phyloP scores from a whole-genome alignment of 495 filamentous ascomycete species.

The Penicillium waksmanii region DNA sequence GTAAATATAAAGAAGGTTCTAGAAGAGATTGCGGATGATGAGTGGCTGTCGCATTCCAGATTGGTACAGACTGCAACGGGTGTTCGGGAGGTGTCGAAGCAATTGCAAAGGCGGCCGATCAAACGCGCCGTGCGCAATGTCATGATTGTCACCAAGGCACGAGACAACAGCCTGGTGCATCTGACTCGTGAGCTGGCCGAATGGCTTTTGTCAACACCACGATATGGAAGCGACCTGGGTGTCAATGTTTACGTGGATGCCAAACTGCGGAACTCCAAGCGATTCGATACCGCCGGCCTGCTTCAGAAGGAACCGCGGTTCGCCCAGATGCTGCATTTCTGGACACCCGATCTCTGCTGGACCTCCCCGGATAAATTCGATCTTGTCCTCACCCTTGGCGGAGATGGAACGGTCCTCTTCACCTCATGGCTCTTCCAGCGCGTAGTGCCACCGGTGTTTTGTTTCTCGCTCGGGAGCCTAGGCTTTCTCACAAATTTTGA shows the following conservation, averaged over 20 bases:
- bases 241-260: slow-evolving; percentile 95
- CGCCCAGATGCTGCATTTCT: slow-evolving; percentile 81
- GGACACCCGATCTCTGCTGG: slow-evolving; percentile 94
- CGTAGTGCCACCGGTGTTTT: slow-evolving; percentile 86
- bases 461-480: slow-evolving; percentile 84
- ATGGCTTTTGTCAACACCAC: slow-evolving; percentile 83
- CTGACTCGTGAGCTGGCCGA: slow-evolving; percentile 83
- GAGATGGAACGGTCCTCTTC: slow-evolving; percentile 90
- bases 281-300: slow-evolving; percentile 79
- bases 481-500: slow-evolving; percentile 95
- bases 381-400: slow-evolving; percentile 87
- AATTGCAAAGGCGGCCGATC: slow-evolving; percentile 86
- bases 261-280: slow-evolving; percentile 81
- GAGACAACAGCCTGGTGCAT: slow-evolving; percentile 84
- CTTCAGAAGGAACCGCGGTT: slow-evolving; percentile 71
- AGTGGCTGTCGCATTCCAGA: slow-evolving; percentile 87
- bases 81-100: slow-evolving; percentile 92
- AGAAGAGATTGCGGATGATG: slow-evolving; percentile 88
- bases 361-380: slow-evolving; percentile 88
- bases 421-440: slow-evolving; percentile 95
- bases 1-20: slow-evolving; percentile 94
- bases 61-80: slow-evolving; percentile 93
- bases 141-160: slow-evolving; percentile 96
- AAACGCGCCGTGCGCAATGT: slow-evolving; percentile 84
- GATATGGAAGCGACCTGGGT: slow-evolving; percentile 78